Evolutionary conservation across 2,329 filamentous ascomycete genomes (phyloP).

Genomic region (Atkinsonella hypoxylon): DNA sequence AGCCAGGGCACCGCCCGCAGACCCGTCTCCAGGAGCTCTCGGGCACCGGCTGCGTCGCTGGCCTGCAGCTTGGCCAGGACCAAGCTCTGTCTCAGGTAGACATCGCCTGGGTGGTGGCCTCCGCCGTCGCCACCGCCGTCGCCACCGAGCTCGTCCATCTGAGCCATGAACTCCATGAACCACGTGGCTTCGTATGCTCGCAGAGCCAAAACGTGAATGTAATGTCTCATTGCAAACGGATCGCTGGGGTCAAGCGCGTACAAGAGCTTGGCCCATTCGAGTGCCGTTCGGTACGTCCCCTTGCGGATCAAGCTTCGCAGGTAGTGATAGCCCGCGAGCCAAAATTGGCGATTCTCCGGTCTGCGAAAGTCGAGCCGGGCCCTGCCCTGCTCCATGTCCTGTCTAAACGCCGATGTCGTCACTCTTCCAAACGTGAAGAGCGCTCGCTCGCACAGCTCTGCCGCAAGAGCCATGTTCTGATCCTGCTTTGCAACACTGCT

Average conservation of each 20-base stretch:
- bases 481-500: constrained; percentile 88
- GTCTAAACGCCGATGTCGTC: constrained; percentile 69
- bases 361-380: constrained; percentile 71
- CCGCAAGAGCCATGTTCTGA: constrained; percentile 72
- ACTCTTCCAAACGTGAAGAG: constrained; percentile 90
- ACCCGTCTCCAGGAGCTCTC: constrained; percentile 50
- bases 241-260: constrained; percentile 65
- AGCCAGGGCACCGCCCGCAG: constrained; percentile 75
- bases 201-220: constrained; percentile 77
- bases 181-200: constrained; percentile 65
- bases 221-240: constrained; percentile 70
- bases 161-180: constrained; percentile 56
- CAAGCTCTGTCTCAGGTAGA: constrained; percentile 65
- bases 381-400: constrained; percentile 62
- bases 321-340: constrained; percentile 81
- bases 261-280: constrained; percentile 86
- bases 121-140: not conserved
- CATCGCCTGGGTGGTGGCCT: constrained; percentile 29
- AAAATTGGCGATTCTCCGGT: constrained; percentile 85
- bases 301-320: constrained; percentile 76
- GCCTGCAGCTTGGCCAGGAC: constrained; percentile 65
- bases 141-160: constrained; percentile 21
- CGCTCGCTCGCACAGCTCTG: constrained; percentile 80
- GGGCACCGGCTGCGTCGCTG: constrained; percentile 52
- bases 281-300: constrained; percentile 84